phyloP scores from a whole-genome alignment of 73 alveolate genomes.

The Blepharisma stoltei region DNA sequence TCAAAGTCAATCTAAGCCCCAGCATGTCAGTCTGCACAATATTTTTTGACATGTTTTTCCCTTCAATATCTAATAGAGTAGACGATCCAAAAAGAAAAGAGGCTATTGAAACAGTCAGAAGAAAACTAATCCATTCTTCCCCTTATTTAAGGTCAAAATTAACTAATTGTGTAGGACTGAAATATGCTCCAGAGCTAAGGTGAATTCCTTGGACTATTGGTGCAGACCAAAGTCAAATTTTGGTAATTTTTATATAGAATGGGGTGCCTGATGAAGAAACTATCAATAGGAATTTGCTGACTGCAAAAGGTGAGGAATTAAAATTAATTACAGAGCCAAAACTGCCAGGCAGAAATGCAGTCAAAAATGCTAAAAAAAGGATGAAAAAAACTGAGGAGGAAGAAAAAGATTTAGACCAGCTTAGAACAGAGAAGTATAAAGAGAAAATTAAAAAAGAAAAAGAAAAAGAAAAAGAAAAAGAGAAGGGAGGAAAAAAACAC shows the following conservation, averaged over 20 bases:
- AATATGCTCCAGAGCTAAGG: constrained; percentile 21
- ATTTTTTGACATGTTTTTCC: neutral
- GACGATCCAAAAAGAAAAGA: constrained; percentile 1
- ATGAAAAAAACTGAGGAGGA: no score
- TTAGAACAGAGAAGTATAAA: no score
- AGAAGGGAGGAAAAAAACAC: no score
- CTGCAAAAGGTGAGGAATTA: neutral
- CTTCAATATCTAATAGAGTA: neutral
- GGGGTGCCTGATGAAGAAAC: neutral
- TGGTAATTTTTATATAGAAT: constrained; percentile 2
- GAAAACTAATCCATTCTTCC: constrained; percentile 26
- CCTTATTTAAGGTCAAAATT: constrained; percentile 7
- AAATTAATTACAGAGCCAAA: neutral
- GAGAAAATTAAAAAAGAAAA: no score
- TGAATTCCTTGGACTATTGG: neutral
- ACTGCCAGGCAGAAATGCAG: neutral
- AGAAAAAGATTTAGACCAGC: no score
- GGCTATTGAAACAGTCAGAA: neutral
- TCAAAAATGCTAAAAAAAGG: no score
- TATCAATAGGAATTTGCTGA: neutral
- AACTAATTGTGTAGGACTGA: neutral
- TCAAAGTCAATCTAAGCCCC: neutral
- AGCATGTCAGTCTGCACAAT: neutral
- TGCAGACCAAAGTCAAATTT: neutral
- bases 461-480: no score